Base-by-base conservation (phyloP, 2,329 filamentous ascomycete species). In the Aspergillus calidoustus region DNA sequence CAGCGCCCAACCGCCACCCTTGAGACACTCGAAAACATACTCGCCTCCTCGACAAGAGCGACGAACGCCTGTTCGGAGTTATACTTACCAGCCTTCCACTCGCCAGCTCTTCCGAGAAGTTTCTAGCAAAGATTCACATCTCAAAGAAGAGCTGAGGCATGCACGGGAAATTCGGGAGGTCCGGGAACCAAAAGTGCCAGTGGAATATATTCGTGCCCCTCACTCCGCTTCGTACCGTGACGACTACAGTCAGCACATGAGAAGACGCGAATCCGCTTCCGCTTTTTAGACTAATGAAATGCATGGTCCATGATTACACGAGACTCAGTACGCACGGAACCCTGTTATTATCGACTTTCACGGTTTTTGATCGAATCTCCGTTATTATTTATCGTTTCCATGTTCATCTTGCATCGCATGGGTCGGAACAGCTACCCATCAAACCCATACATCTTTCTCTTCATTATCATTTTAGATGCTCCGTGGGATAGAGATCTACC, bases 41-140 rank as follows among this genome's bases (percentile, higher is more conserved):
- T 76, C 75, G 4, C 71, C 76, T 17, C 67, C 73, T 11, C 70
- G 68, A 4, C 62, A 62, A 19, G 71, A 74, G 17, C 69, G 69
- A 28, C 43, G 73, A 60, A 62, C 64, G 15, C 56, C 59, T 46
- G 56, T 58, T 25, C 69, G 75, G 25, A 73, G 74, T 48, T 72
- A 58, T 30, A 76, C 66, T 54, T 70, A 75, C 57, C 57, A 5
- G 46, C 60, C 13, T 59, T 44, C 62, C 9, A 58, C 62, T 22
- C 54, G 60, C 17, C 66, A 57, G 25, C 51, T 67, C 7, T 67
- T 68, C 50, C 64, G 64, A 3, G 70, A 74, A 60, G 64, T 71
- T 41, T 15, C 8, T 68, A 74, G 30, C 34, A 69, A 69, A 30
- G 53, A 64, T 46, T 15, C 64, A 13, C 67, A 64, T 17, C 48